Percentiles rank a stretch among this genome's conserved stretches.
These are phyloP conservation scores for Rhexocercosporidium sp. DNA, from an alignment of 2,329 filamentous ascomycete genomes.

Conservation along the genomic window DNA sequence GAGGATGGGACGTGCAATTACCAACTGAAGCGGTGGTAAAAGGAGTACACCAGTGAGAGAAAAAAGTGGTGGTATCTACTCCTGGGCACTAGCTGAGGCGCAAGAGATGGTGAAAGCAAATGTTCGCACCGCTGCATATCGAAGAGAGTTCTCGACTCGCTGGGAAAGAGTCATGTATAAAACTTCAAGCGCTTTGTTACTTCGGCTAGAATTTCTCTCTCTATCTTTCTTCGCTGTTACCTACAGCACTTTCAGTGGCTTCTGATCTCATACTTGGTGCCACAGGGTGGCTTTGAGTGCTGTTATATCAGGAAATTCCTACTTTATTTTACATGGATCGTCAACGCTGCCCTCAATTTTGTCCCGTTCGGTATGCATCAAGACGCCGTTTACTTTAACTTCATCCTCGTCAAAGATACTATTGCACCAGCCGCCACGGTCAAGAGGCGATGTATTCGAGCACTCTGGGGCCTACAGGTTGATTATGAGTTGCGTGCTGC, in stretches of 20 bases:
- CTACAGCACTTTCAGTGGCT: background rate
- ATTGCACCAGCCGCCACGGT: conserved; percentile 5
- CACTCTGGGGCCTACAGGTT: background rate
- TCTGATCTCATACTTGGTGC: background rate
- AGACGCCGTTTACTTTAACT: background rate
- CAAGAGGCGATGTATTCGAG: background rate
- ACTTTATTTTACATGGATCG: background rate
- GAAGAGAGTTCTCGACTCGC: background rate
- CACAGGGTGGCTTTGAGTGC: background rate
- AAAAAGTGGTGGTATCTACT: background rate
- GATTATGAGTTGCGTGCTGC: background rate
- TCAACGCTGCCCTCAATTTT: background rate
- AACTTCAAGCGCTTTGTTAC: background rate
- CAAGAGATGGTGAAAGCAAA: background rate
- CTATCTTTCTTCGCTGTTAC: background rate
- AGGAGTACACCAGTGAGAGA: background rate
- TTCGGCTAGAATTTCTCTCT: background rate
- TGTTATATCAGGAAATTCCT: background rate
- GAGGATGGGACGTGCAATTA: background rate
- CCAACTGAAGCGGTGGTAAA: background rate
- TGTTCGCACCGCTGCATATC: background rate
- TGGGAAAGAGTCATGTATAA: background rate
- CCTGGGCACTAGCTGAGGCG: background rate
- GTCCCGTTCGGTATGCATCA: background rate
- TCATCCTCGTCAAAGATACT: background rate